Base-by-base conservation (phyloP, 495 filamentous ascomycete species). In the Penicillium turbatum region DNA sequence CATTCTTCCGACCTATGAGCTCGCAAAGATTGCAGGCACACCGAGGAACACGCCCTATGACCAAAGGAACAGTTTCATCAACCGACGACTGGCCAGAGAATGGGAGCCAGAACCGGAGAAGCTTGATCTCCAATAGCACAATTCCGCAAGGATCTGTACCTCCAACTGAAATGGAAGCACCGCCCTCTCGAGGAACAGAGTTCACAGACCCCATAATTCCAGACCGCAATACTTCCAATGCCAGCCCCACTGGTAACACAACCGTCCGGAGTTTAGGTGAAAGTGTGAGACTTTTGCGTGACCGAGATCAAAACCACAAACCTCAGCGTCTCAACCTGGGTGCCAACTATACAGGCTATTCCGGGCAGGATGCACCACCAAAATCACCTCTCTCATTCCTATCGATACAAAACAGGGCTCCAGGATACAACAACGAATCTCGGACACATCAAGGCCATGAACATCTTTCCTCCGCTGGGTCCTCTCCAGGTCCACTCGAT, bases 1-100 rank as follows among this genome's bases (percentile, higher is more conserved):
- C 87, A 16, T 97, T 98, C 69, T 96, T 96, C 61, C 85, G 86
- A 8, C 93, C 93, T 15, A 95, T 98, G 93, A 97, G 91, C 72
- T 95, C 90, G 19, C 92, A 97, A 68, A 84, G 89, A 64, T 76
- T 97, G 43, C 93, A 98, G 69, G 92, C 90, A 46, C 95, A 97
- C 66, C 78, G 93, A 63, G 84, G 84, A 41, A 76, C 79, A 24
- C 73, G 80, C 11, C 80, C 81, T 13, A 55, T 65, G 56, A 77
- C 65, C 49, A 73, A 70, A 55, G 76, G 64, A 39, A 70, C 66
- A 34, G 66, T 67, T 8, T 63, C 72, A 8, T 66, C 71, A 9
- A 73, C 68, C 31, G 72, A 76, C 17, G 74, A 73, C 34, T 73
- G 70, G 57, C 61, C 57, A 3, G 79, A 77, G 53, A 70, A 78